A percentile compares a stretch with the other conserved stretches of the same genome.
These are phyloP conservation scores for Sonneratia caseolaris DNA, from an alignment of 345 rosid genomes.

Conservation along the genomic window DNA sequence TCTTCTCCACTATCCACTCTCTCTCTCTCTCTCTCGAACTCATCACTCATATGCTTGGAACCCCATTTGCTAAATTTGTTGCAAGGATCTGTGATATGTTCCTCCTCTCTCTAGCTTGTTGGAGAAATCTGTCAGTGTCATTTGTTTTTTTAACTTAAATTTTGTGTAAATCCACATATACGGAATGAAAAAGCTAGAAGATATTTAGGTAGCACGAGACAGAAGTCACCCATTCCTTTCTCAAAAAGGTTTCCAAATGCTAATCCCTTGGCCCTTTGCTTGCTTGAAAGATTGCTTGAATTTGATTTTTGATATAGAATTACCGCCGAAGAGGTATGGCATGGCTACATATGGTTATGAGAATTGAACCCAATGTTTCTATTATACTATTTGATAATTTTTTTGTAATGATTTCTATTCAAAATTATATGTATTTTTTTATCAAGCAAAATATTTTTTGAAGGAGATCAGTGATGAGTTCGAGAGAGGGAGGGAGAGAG, in stretches of 20 bases:
- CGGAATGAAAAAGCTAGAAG: slow-evolving; percentile 92
- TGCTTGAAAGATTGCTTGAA: slow-evolving; percentile 79
- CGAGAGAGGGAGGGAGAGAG: no score
- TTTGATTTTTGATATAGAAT: slow-evolving; percentile 94
- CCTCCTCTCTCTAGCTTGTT: background rate
- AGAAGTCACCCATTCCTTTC: slow-evolving; percentile 55
- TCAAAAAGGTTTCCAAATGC: slow-evolving; percentile 47
- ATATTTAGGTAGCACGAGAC: slow-evolving; percentile 69
- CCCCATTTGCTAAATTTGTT: no score
- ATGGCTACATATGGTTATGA: background rate
- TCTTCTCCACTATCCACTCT: no score
- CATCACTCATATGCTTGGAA: no score
- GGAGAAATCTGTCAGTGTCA: background rate
- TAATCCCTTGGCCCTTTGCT: slow-evolving; percentile 63
- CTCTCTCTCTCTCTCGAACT: no score
- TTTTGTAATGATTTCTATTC: background rate
- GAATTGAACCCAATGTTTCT: slow-evolving; percentile 5
- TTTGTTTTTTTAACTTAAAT: background rate
- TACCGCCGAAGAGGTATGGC: slow-evolving; percentile 81
- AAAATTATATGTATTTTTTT: background rate
- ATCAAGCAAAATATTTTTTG: background rate
- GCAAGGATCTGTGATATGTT: no score
- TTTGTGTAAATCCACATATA: slow-evolving; percentile 39
- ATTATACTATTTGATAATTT: background rate
- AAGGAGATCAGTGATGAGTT: no score